Conservation (phyloP, 2,329 filamentous ascomycete genomes). For the Aspergillus brasiliensis region DNA sequence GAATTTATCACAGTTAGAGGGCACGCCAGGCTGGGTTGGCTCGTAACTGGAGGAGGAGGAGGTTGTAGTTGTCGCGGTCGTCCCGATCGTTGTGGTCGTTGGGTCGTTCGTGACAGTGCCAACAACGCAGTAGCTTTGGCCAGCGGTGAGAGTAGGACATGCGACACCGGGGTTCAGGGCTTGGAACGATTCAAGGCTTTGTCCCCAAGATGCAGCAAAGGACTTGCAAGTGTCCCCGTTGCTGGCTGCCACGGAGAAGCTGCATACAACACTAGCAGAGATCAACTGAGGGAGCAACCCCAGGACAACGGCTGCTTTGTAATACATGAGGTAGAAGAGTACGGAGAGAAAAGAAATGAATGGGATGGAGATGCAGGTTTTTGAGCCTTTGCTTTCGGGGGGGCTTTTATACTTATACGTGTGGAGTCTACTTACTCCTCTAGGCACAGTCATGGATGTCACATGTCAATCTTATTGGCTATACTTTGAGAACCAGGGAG, state of each 20-base stretch:
- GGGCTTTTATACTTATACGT: no score
- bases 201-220: slow-evolving; percentile 27
- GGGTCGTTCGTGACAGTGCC: slow-evolving; percentile 11
- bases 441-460: no score
- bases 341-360: no score
- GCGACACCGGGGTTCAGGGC: slow-evolving; percentile 28
- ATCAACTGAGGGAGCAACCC: no score
- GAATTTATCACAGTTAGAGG: neutral
- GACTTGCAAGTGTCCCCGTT: slow-evolving; percentile 31
- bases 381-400: no score
- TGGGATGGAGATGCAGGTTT: no score
- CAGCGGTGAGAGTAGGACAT: slow-evolving; percentile 22
- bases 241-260: slow-evolving; percentile 8
- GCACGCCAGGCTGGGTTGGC: neutral
- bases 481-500: no score
- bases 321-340: no score
- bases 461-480: no score
- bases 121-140: slow-evolving; percentile 15
- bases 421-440: no score
- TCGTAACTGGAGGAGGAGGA: neutral
- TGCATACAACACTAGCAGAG: no score
- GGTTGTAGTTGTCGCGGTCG: neutral
- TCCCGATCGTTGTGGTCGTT: neutral
- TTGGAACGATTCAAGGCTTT: slow-evolving; percentile 23
- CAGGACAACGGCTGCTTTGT: neutral